Percentiles rank a stretch among this genome's conserved stretches.
Evolutionary conservation across 257 asterid species (phyloP).

Genomic region (Petunia axillaris): DNA sequence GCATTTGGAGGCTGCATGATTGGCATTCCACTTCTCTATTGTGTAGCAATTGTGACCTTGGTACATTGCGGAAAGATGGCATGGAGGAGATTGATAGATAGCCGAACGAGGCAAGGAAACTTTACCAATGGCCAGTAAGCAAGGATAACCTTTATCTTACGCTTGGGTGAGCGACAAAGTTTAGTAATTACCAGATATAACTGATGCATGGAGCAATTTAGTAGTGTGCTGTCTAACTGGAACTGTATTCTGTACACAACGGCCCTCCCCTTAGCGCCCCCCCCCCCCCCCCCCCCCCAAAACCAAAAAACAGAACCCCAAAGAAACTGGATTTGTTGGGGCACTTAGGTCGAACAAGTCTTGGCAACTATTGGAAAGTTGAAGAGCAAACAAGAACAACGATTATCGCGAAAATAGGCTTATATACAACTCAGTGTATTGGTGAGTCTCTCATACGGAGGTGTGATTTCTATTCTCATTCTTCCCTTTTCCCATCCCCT

Average conservation of each 20-base stretch:
- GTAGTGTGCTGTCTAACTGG: not conserved
- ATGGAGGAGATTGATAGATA: conserved; percentile 66
- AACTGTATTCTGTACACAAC: not conserved
- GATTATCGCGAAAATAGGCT: too few species aligned
- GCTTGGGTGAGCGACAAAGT: not conserved
- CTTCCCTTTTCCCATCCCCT: too few species aligned
- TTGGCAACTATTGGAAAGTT: too few species aligned
- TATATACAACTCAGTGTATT: too few species aligned
- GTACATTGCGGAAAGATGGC: conserved; percentile 70
- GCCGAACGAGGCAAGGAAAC: conserved; percentile 46
- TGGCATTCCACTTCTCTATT: conserved; percentile 79
- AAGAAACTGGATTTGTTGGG: too few species aligned
- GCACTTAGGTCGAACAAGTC: too few species aligned
- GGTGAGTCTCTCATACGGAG: too few species aligned
- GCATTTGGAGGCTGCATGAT: conserved; percentile 80
- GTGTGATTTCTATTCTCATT: too few species aligned
- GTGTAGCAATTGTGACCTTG: conserved; percentile 55
- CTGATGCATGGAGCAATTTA: not conserved
- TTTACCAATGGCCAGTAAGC: conserved; percentile 20
- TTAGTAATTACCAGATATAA: not conserved
- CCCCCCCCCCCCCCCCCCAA: too few species aligned
- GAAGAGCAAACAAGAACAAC: too few species aligned
- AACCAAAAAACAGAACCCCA: too few species aligned
- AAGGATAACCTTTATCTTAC: not conserved
- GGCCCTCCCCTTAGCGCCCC: too few species aligned